These are phyloP conservation scores for Puccinia novopanici DNA, from an alignment of 1,284 basidiomycete species.

Conservation along the genomic window DNA sequence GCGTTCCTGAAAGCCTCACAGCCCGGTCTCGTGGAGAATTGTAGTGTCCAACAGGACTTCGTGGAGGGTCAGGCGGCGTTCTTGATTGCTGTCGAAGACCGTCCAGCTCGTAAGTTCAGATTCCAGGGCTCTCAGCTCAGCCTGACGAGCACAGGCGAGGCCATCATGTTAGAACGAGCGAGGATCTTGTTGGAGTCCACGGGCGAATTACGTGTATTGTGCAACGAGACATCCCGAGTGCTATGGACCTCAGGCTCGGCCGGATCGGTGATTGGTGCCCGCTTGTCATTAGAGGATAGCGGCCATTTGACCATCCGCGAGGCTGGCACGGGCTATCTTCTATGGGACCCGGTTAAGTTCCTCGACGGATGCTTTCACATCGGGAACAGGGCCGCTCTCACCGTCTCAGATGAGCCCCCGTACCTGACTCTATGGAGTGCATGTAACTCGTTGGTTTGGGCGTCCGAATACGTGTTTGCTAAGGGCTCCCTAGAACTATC, in stretches of 20 bases:
- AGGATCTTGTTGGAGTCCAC: conserved; percentile 12
- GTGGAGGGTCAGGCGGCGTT: conserved; percentile 23
- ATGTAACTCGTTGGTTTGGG: conserved; percentile 38
- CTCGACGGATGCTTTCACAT: conserved; percentile 22
- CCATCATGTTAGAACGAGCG: conserved; percentile 27
- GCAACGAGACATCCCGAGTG: conserved; percentile 14
- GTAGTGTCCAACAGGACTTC: conserved; percentile 40
- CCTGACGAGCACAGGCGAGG: conserved; percentile 15
- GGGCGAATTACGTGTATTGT: conserved; percentile 30
- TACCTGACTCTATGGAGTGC: conserved; percentile 33
- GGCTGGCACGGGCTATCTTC: conserved; percentile 21
- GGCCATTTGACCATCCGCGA: conserved; percentile 45
- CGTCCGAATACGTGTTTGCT: conserved; percentile 42
- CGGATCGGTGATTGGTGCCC: conserved; percentile 29
- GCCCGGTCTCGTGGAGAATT: conserved; percentile 35
- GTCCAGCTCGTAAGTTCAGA: conserved; percentile 34
- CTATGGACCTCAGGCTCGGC: conserved; percentile 43
- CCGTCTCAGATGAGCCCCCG: conserved; percentile 36
- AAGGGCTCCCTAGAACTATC: conserved; percentile 34
- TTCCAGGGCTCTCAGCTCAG: conserved; percentile 30
- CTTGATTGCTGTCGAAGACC: conserved; percentile 45
- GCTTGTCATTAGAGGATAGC: conserved; percentile 19
- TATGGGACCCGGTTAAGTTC: conserved; percentile 45
- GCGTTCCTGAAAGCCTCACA: conserved; percentile 44
- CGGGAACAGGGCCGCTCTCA: conserved; percentile 15